Evolutionary conservation across 352 stramenopile genomes (phyloP).

Genomic region (Globisporangium middletonii): DNA sequence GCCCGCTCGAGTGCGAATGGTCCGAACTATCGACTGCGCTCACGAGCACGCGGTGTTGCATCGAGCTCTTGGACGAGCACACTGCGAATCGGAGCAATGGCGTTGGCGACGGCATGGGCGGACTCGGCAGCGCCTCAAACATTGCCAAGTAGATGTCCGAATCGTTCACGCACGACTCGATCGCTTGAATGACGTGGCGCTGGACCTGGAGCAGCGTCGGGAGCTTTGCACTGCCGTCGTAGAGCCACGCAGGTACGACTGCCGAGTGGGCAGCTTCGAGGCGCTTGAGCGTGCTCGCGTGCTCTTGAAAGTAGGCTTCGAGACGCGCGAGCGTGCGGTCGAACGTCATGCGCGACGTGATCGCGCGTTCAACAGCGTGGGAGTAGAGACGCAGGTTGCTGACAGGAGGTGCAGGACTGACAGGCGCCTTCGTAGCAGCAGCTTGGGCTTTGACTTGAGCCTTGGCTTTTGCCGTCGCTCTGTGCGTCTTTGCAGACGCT

Average conservation of each 20-base stretch:
- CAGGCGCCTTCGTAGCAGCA: neutral
- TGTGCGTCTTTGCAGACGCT: neutral
- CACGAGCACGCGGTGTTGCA: slow-evolving; percentile 30
- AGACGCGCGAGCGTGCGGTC: slow-evolving; percentile 29
- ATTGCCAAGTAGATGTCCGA: slow-evolving; percentile 71
- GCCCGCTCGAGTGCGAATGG: neutral
- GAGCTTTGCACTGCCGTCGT: slow-evolving; percentile 20
- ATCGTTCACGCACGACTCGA: slow-evolving; percentile 52
- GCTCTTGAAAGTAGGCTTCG: slow-evolving; percentile 30
- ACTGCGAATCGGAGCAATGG: slow-evolving; percentile 42
- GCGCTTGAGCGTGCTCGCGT: slow-evolving; percentile 17
- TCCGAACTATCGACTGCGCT: slow-evolving; percentile 1
- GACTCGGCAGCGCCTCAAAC: slow-evolving; percentile 46
- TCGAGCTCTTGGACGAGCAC: slow-evolving; percentile 41
- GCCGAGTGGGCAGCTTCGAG: slow-evolving; percentile 17
- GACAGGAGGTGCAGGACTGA: slow-evolving; percentile 1
- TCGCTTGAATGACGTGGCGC: slow-evolving; percentile 43
- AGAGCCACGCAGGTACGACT: slow-evolving; percentile 9
- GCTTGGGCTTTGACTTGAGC: neutral
- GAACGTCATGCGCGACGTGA: slow-evolving; percentile 57
- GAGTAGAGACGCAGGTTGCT: slow-evolving; percentile 34
- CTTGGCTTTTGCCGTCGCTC: neutral
- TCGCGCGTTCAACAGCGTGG: slow-evolving; percentile 31
- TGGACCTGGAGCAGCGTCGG: slow-evolving; percentile 61
- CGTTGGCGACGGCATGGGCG: slow-evolving; percentile 14